A percentile compares a stretch with the other conserved stretches of the same genome.
These are phyloP conservation scores for Cryphonectria nitschkei DNA, from an alignment of 2,329 filamentous ascomycete genomes.

Conservation along the genomic window DNA sequence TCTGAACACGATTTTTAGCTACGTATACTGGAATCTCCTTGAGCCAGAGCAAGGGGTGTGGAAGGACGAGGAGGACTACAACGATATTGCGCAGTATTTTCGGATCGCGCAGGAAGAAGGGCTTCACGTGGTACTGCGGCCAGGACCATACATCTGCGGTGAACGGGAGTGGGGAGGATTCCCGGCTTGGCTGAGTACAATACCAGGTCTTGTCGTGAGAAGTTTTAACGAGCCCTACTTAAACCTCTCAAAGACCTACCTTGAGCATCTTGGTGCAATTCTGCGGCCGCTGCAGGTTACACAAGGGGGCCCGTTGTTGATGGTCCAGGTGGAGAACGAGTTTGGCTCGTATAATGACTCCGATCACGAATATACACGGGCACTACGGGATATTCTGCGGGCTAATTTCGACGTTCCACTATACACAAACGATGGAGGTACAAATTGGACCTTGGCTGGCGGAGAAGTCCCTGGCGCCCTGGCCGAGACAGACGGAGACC, in stretches of 20 bases:
- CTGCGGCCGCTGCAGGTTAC: slow-evolving; percentile 43
- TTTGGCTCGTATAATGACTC: slow-evolving; percentile 51
- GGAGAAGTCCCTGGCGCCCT: slow-evolving; percentile 49
- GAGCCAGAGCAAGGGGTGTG: slow-evolving; percentile 47
- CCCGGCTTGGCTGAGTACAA: slow-evolving; percentile 48
- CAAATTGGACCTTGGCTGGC: slow-evolving; percentile 46
- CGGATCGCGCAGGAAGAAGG: slow-evolving; percentile 50
- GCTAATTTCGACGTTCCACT: slow-evolving; percentile 47
- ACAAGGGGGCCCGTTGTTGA: slow-evolving; percentile 50
- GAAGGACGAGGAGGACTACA: slow-evolving; percentile 41
- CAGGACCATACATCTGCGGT: slow-evolving; percentile 53
- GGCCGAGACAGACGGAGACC: slow-evolving; percentile 51
- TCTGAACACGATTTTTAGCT: slow-evolving; percentile 54
- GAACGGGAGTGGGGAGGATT: slow-evolving; percentile 55
- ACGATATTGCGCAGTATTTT: slow-evolving; percentile 54
- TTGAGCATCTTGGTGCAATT: slow-evolving; percentile 44
- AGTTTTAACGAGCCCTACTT: slow-evolving; percentile 47
- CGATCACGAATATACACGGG: slow-evolving; percentile 48
- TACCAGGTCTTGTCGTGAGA: slow-evolving; percentile 46
- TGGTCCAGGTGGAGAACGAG: slow-evolving; percentile 56
- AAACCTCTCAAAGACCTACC: slow-evolving; percentile 42
- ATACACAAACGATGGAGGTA: slow-evolving; percentile 55
- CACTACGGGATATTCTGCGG: slow-evolving; percentile 46
- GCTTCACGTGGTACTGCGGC: slow-evolving; percentile 49
- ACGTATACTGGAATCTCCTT: slow-evolving; percentile 55